A percentile compares a stretch with the other conserved stretches of the same genome.
Evolutionary conservation across 257 asterid species (phyloP).

Genomic region (Capsicum baccatum): DNA sequence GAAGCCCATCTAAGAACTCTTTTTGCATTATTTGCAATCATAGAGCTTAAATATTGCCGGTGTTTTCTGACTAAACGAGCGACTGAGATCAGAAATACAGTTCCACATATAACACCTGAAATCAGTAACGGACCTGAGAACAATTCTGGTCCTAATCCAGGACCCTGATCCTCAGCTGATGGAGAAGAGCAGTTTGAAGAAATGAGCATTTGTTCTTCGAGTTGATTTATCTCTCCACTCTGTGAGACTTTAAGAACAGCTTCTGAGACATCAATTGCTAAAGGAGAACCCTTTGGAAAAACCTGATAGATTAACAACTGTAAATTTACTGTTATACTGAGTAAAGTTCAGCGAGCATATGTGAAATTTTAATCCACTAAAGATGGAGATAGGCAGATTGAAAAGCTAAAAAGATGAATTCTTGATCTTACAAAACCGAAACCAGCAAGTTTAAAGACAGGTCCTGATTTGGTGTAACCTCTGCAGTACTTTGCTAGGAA

Average conservation of each 20-base stretch:
- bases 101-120: constrained; percentile 37
- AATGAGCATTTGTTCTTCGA: constrained; percentile 47
- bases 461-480: constrained; percentile 50
- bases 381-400: background rate
- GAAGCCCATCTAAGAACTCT: constrained; percentile 32
- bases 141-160: constrained; percentile 45
- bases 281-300: constrained; percentile 56
- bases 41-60: background rate
- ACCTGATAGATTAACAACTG: constrained; percentile 41
- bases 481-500: constrained; percentile 60
- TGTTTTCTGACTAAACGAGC: constrained; percentile 26
- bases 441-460: constrained; percentile 61
- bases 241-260: constrained; percentile 58
- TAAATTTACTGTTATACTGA: background rate
- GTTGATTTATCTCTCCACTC: constrained; percentile 48
- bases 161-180: constrained; percentile 5
- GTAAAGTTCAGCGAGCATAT: background rate
- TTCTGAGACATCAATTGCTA: constrained; percentile 59
- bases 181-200: constrained; percentile 44
- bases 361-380: background rate
- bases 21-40: constrained; percentile 23
- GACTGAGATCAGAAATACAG: constrained; percentile 32
- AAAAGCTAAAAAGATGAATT: background rate
- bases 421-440: constrained; percentile 64
- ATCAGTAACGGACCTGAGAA: constrained; percentile 50